Conservation (phyloP, 2,329 filamentous ascomycete genomes). For the Penicillium sp. region DNA sequence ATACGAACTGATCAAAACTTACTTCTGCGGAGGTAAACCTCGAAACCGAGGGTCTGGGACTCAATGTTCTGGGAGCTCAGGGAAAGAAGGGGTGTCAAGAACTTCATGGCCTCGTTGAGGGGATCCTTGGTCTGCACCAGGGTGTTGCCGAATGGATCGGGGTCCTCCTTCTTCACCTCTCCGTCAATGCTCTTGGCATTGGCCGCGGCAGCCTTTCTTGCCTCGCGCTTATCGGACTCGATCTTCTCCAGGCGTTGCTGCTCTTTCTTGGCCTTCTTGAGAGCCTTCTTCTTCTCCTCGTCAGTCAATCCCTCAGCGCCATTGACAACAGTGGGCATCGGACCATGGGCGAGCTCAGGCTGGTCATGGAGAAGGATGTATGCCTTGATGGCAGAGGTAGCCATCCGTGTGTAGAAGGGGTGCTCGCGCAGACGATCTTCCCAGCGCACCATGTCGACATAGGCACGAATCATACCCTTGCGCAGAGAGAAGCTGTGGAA, state of each 20-base stretch:
- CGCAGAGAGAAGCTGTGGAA: constrained; percentile 98
- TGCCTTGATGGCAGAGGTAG: constrained; percentile 75
- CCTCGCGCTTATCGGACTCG: constrained; percentile 80
- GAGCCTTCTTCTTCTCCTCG: constrained; percentile 77
- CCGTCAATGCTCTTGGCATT: constrained; percentile 58
- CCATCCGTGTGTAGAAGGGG: constrained; percentile 85
- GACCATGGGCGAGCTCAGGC: constrained; percentile 64
- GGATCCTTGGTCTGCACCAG: constrained; percentile 80
- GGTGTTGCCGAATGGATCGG: constrained; percentile 80
- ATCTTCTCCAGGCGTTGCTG: constrained; percentile 72
- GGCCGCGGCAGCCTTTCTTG: constrained; percentile 70
- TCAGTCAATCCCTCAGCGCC: constrained; percentile 53
- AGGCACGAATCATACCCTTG: constrained; percentile 92
- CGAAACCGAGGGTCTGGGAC: constrained; percentile 82
- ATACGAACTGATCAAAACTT: constrained; percentile 39
- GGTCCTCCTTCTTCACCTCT: constrained; percentile 80
- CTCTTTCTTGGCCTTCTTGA: constrained; percentile 87
- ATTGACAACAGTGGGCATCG: constrained; percentile 56
- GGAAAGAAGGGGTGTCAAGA: constrained; percentile 77
- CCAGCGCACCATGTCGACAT: constrained; percentile 96
- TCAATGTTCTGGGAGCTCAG: constrained; percentile 78
- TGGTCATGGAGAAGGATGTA: constrained; percentile 80
- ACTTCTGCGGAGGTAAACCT: constrained; percentile 84
- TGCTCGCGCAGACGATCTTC: constrained; percentile 89
- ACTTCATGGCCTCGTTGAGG: constrained; percentile 83